Base-by-base conservation (phyloP, 2,329 filamentous ascomycete species). In the Verticillium nonalfalfae region DNA sequence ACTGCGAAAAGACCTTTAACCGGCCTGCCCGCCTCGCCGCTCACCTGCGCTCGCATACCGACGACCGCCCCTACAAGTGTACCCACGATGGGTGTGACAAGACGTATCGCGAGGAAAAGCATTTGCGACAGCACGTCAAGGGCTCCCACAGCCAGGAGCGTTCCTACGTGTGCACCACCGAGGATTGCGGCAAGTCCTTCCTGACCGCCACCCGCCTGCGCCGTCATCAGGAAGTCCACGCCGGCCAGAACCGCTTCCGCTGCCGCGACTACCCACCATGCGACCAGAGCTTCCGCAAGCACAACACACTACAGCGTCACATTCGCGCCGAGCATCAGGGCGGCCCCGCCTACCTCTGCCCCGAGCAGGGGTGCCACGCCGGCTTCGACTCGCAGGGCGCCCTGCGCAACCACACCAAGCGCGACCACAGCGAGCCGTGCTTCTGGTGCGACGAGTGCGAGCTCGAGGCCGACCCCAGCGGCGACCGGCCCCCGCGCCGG, bases 1-100 rank as follows among this genome's bases (percentile, higher is more conserved):
- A 81, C 65, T 98, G 94, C 72, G 76, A 79, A 62, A 96, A 96
- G 76, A 87, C 88, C 7, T 98, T 95, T 79, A 96, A 96, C 73
- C 88, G 94, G 3, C 93, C 92, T 1, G 90, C 90, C 38, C 86
- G 91, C 34, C 81, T 97, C 4, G 82, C 89, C 63, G 87, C 91
- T 62, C 94, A 98, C 70, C 76, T 94, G 31, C 85, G 92, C 65
- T 93, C 90, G 1, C 94, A 98, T 73, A 94, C 86, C 59, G 92
- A 94, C 67, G 90, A 94, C 67, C 86, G 93, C 1, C 87, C 92
- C 0, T 96, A 90, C 73, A 80, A 81, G 45, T 98, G 94, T 70
- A 78, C 81, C 2, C 83, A 89, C 64, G 76, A 81, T 6, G 87
- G 76, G 52, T 98, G 94, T 71, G 85, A 86, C 68, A 97, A 97